phyloP scores from a whole-genome alignment of 106 monocot genomes.

The Xerophyta viscosa region DNA sequence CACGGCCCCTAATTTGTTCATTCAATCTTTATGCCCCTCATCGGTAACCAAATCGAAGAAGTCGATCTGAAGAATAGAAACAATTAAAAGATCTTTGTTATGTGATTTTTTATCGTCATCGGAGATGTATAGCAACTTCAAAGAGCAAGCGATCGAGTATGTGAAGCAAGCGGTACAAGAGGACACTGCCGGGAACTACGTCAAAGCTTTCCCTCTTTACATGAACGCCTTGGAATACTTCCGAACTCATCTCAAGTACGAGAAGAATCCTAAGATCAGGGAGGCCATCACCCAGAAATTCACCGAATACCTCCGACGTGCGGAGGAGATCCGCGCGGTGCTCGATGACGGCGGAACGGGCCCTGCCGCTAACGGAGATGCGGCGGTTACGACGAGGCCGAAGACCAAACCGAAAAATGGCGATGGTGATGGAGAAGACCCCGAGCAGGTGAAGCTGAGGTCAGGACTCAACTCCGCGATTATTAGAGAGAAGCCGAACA shows the following conservation, averaged over 20 bases:
- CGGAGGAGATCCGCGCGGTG: conserved; percentile 73
- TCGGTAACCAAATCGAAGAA: too few species aligned
- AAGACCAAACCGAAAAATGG: conserved; percentile 72
- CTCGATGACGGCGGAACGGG: conserved; percentile 67
- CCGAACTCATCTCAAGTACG: conserved; percentile 68
- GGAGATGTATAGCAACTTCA: conserved; percentile 47
- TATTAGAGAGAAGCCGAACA: conserved; percentile 69
- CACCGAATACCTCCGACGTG: conserved; percentile 79
- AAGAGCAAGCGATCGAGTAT: conserved; percentile 90
- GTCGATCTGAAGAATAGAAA: too few species aligned
- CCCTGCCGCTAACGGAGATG: conserved; percentile 50
- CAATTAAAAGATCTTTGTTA: too few species aligned
- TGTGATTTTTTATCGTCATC: too few species aligned
- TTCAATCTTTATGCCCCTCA: too few species aligned
- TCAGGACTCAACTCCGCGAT: conserved; percentile 68
- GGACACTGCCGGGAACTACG: conserved; percentile 80
- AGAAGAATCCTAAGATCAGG: conserved; percentile 73
- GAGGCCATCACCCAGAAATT: conserved; percentile 87
- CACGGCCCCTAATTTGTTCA: too few species aligned
- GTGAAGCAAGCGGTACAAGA: conserved; percentile 81
- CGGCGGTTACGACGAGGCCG: conserved; percentile 49
- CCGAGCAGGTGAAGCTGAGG: conserved; percentile 65
- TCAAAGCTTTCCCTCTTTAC: conserved; percentile 75
- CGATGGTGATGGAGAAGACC: conserved; percentile 48
- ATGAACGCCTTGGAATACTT: conserved; percentile 91